These are phyloP conservation scores for Colletotrichum siamense DNA, from an alignment of 2,329 filamentous ascomycete genomes.

Conservation along the genomic window DNA sequence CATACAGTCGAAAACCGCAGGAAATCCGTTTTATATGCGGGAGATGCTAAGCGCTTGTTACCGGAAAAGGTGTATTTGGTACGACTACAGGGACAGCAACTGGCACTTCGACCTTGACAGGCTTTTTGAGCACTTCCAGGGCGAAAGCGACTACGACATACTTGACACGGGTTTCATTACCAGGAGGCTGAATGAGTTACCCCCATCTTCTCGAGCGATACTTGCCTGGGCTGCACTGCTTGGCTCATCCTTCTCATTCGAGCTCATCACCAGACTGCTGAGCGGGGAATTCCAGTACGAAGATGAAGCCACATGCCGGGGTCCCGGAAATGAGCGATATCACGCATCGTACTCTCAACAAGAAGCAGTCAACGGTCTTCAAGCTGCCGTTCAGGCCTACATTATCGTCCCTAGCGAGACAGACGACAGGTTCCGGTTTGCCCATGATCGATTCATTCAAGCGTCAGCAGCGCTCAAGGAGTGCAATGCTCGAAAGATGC, in stretches of 20 bases:
- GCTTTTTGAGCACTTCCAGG: slow-evolving; percentile 84
- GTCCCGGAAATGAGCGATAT: slow-evolving; percentile 28
- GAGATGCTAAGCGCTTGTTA: slow-evolving; percentile 91
- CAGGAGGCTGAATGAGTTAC: slow-evolving; percentile 77
- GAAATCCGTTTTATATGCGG: slow-evolving; percentile 89
- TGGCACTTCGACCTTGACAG: slow-evolving; percentile 89
- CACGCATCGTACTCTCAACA: slow-evolving; percentile 63
- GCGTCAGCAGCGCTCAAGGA: slow-evolving; percentile 75
- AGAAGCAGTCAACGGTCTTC: slow-evolving; percentile 79
- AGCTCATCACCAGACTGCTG: slow-evolving; percentile 77
- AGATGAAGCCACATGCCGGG: slow-evolving; percentile 42
- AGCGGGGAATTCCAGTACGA: slow-evolving; percentile 74
- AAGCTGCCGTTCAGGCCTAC: slow-evolving; percentile 67
- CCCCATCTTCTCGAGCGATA: slow-evolving; percentile 75
- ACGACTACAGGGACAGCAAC: slow-evolving; percentile 80
- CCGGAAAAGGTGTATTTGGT: slow-evolving; percentile 87
- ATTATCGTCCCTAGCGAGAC: slow-evolving; percentile 82
- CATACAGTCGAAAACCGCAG: slow-evolving; percentile 85
- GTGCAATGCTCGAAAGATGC: slow-evolving; percentile 78
- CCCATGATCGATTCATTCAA: slow-evolving; percentile 85
- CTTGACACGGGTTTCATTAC: slow-evolving; percentile 85
- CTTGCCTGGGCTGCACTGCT: slow-evolving; percentile 87
- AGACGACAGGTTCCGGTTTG: slow-evolving; percentile 87
- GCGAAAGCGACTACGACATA: slow-evolving; percentile 78
- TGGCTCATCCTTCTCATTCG: slow-evolving; percentile 84